Base-by-base conservation (phyloP, 192 early-diverging fungal genomes). In the Backusella tarrabulga region DNA sequence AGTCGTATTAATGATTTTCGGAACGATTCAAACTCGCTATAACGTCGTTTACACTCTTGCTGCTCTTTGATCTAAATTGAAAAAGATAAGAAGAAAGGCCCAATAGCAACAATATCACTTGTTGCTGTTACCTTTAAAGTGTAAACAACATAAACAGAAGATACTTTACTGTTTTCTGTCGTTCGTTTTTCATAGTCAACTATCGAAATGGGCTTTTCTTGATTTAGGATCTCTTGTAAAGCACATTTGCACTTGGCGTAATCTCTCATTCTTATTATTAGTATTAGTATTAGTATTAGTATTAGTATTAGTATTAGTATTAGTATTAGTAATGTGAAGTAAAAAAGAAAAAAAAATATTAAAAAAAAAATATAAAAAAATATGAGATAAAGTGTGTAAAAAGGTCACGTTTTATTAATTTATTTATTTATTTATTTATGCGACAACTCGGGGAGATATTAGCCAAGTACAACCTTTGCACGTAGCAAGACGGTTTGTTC, bases 1-100 rank as follows among this genome's bases (percentile, higher is more conserved):
- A 95, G 86, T 36, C 90, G 84, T 23, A 85, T 85, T 67, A 99
- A 86, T 12, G 91, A 81, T 56, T 85, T 92, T 71, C 95, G 87
- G 38, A 99, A 85, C 6, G 94, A 90, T 83, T 97, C 97, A 76
- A 99, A 99, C 79, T 99, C 97, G 54, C 94, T 95, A 83, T 99
- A 99, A 21, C 97, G 90, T 71, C 94, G 26, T 34, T 68, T 68
- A 34, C 32, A 32, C 11, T 68, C 67, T 68, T 17, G 29, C 6
- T 14, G 26, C 3, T 68, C 34, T 7, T 36, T 52, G 14, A 41
- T 0, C 67, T 68, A 56, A 23, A 56, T 6, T 3, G 11, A 21
- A 56, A 56, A 56, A 56, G 54, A 56, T 44, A 44, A 44, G 42
- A 44, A 44, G 15, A 17, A 44, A 44, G 15, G 42, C 15, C 15